Evolutionary conservation across 441 rosid species (phyloP).

Genomic region (Jatropha podagrica): DNA sequence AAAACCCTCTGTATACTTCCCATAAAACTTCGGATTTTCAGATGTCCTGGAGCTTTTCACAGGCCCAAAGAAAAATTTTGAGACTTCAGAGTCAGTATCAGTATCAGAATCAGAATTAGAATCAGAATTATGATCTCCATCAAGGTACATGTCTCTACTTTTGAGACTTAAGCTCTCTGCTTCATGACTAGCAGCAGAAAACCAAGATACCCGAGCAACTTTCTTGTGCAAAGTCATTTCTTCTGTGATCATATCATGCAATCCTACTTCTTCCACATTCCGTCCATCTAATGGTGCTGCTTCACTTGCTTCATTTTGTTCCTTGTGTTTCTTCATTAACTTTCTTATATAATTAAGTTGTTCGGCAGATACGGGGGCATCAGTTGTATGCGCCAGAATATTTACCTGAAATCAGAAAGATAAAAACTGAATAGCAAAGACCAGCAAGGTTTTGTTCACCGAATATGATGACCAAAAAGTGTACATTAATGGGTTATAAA

Average conservation of each 20-base stretch:
- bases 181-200: conserved; percentile 38
- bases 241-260: conserved; percentile 33
- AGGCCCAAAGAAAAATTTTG: conserved; percentile 38
- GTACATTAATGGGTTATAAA: background rate
- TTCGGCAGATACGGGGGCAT: conserved; percentile 66
- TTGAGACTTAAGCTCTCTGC: conserved; percentile 19
- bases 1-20: conserved; percentile 34
- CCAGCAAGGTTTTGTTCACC: background rate
- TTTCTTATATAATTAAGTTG: conserved; percentile 79
- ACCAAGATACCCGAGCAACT: conserved; percentile 46
- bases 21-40: conserved; percentile 31
- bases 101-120: conserved; percentile 59
- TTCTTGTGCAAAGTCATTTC: conserved; percentile 38
- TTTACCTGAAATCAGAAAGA: conserved; percentile 69
- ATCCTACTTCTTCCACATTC: conserved; percentile 35
- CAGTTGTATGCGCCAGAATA: conserved; percentile 79
- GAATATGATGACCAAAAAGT: conserved; percentile 12
- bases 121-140: conserved; percentile 37
- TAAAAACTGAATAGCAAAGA: conserved; percentile 7
- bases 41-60: conserved; percentile 37
- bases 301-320: conserved; percentile 35
- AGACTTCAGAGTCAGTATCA: conserved; percentile 43
- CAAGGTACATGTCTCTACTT: conserved; percentile 28
- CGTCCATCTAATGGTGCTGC: conserved; percentile 30
- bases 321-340: conserved; percentile 60